Conservation (phyloP, 495 filamentous ascomycete species). For the Talaromyces ruber region DNA sequence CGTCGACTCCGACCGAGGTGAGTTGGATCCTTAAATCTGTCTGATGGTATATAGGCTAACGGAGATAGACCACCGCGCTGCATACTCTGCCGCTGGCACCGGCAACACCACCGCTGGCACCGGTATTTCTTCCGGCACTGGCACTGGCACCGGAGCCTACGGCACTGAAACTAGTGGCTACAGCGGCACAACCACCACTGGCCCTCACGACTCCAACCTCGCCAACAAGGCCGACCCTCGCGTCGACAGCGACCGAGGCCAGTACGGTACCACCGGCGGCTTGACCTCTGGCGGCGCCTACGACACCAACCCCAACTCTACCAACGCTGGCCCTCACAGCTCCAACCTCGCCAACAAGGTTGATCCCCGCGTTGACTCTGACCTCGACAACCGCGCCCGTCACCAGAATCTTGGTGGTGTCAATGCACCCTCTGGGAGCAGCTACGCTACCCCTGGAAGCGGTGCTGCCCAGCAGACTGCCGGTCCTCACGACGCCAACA, state of each 20-base stretch:
- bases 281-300: conserved; percentile 3
- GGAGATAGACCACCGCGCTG: background rate
- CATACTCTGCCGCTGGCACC: background rate
- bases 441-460: conserved; percentile 20
- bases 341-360: conserved; percentile 33
- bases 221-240: conserved; percentile 44
- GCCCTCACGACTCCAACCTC: conserved; percentile 25
- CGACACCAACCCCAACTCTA: background rate
- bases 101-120: background rate
- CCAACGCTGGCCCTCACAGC: conserved; percentile 24
- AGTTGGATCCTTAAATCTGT: no score
- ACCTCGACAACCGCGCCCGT: conserved; percentile 32
- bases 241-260: conserved; percentile 34
- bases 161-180: background rate
- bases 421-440: conserved; percentile 22
- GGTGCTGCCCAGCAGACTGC: conserved; percentile 17
- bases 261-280: conserved; percentile 3
- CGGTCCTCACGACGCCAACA: conserved; percentile 36
- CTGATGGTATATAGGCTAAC: no score
- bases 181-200: conserved; percentile 11
- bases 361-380: conserved; percentile 44
- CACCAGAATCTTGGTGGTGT: conserved; percentile 15
- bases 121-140: background rate
- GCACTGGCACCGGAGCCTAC: background rate
- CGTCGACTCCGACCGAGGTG: conserved; percentile 30